A percentile compares a stretch with the other conserved stretches of the same genome.
phyloP scores from a whole-genome alignment of 352 stramenopile species.

The Phytophthora citrophthora region DNA sequence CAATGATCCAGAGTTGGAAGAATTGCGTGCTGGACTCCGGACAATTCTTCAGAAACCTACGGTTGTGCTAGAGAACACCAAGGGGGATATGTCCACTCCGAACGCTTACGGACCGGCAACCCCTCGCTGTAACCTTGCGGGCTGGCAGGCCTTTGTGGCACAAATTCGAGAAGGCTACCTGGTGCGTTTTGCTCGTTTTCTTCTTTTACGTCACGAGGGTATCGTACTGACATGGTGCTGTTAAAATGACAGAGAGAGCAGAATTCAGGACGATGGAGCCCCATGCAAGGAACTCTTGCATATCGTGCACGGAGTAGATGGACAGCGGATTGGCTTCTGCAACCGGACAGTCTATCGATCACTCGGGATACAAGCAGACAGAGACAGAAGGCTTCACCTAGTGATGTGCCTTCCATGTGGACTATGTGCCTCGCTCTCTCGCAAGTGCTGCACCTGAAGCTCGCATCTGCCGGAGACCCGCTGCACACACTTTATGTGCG shows the following conservation, averaged over 20 bases:
- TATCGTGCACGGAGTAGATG: constrained; percentile 10
- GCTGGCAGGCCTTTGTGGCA: constrained; percentile 32
- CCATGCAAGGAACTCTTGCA: no score
- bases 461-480: constrained; percentile 22
- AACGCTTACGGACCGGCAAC: constrained; percentile 1
- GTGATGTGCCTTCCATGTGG: constrained; percentile 34
- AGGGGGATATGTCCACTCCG: constrained; percentile 1
- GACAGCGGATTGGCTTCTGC: constrained; percentile 32
- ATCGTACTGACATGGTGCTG: not conserved
- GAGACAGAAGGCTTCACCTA: not conserved
- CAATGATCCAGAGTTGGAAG: constrained; percentile 19
- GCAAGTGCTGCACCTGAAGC: constrained; percentile 36
- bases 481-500: constrained; percentile 36
- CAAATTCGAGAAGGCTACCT: constrained; percentile 38
- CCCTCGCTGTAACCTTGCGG: constrained; percentile 27
- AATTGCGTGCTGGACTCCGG: constrained; percentile 18
- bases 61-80: constrained; percentile 25
- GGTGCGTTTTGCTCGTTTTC: constrained; percentile 17
- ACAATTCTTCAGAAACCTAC: constrained; percentile 22
- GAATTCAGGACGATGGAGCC: constrained; percentile 14
- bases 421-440: constrained; percentile 32
- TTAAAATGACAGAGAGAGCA: constrained; percentile 23
- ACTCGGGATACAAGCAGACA: not conserved
- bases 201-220: no score
- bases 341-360: constrained; percentile 15